Base-by-base conservation (phyloP, 163 green algal species). In the Chlorella variabilis region DNA sequence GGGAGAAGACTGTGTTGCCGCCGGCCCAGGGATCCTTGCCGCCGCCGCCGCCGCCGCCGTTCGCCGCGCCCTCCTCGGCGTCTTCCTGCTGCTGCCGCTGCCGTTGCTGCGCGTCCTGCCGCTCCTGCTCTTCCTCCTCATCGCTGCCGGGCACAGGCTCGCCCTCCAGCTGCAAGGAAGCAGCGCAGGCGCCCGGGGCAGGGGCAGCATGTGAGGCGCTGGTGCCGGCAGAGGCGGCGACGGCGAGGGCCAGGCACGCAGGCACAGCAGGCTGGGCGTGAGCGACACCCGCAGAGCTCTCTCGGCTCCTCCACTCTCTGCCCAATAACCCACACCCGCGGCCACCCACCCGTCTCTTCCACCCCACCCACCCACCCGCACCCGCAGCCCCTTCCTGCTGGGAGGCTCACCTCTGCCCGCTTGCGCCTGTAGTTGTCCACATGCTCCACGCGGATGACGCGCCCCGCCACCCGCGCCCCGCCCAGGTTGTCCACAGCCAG, bases 401-500 rank as follows among this genome's bases (percentile, higher is more conserved):
- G n/a, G n/a, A n/a, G n/a, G n/a, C 48, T 39, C 48, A 85, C 81
- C 80, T 95, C 91, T 74, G 93, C 93, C 25, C 85, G 80, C 75
- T 95, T 92, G 71, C 91, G 92, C 84, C 95, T 97, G 87, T 99
- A 99, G 82, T 99, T 96, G 80, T 96, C 93, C 9, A 99, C 96
- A 82, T 99, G 97, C 83, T 99, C 95, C 48, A 99, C 97, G 1
- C 89, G 77, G 1, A 99, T 85, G 17, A 84, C 95, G 23, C 97
- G 90, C 0, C 93, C 93, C 0, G 86, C 90, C 25, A 99, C 94
- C 17, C 75, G 90, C 0, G 94, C 89, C 11, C 97, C 97, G 80
- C 91, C 97, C 20, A 99, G 84, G 86, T 99, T 99, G 90, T 99
- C 97, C 31, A 99, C 96, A 13, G 97, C 95, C 34, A 99, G 83